Base-by-base conservation (phyloP, 2,329 filamentous ascomycete species). In the Boeremia lycopersici region DNA sequence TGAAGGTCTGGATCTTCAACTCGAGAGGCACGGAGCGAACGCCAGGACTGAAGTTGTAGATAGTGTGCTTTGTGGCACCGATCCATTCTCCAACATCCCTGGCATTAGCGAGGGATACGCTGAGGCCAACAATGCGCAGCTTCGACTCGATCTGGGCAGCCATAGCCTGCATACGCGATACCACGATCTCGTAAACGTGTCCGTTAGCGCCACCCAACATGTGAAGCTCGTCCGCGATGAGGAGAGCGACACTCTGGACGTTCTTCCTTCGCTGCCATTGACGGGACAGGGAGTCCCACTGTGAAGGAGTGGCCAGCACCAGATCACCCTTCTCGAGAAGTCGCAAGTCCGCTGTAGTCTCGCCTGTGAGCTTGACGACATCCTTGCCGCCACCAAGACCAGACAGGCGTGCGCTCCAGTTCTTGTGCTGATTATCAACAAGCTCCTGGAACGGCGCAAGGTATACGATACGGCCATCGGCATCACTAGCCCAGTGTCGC, bases 161-260 rank as follows among this genome's bases (percentile, higher is more conserved):
- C 72, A 99, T 97, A 61, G 95, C 95, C 73, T 96, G 92, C 89
- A 98, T 97, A 47, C 95, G 89, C 58, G 95, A 97, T n/a, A 99
- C 90, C 47, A 99, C 88, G 47, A 95, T 90, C 79, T 99, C 95
- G 75, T 99, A 99, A 28, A 96, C 84, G 72, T 93, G 96, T 28
- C 95, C 96, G 60, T 86, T 84, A 46, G 88, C 86, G 12, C 92
- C 93, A 56, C 93, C 95, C 28, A 99, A 82, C 80, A 98, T 88
- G 72, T 99, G 95, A 49, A 99, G 81, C 72, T 98, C 93, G 73
- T 99, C 96, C 0, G 93, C 93, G 63, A 99, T 93, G 73, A 99
- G 92, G 0, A 99, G 81, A 65, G 92, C 86, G 17, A 98, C 89
- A 3, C 87, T 89, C 71, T 97, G 91, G 0, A 99, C 87, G 64